Evolutionary conservation across 768 basidiomycete species (phyloP).

Genomic region (Sistotremastrum niveocremeum): DNA sequence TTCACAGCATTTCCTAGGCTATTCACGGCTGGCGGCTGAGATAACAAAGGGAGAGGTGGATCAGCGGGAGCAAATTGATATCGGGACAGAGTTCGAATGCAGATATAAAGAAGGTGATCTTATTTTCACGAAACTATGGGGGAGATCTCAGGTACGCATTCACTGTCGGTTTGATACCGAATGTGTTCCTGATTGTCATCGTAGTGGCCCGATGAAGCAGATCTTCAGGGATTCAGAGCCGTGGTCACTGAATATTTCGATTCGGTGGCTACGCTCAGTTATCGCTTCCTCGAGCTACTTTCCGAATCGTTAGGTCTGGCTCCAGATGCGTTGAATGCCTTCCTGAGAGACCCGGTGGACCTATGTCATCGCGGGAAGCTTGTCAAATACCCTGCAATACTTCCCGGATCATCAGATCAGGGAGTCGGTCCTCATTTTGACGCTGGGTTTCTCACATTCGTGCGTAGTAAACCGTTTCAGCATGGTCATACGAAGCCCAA

Average conservation of each 20-base stretch:
- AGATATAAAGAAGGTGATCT: constrained; percentile 8
- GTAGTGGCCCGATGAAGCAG: constrained; percentile 11
- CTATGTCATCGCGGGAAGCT: constrained; percentile 12
- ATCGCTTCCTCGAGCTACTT: constrained; percentile 8
- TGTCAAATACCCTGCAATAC: constrained; percentile 10
- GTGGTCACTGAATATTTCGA: constrained; percentile 5
- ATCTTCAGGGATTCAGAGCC: constrained; percentile 9
- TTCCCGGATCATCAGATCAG: constrained; percentile 4
- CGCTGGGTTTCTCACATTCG: constrained; percentile 10
- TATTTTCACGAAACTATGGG: constrained; percentile 8
- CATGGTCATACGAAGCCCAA: too few species aligned
- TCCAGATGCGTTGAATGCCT: constrained; percentile 7
- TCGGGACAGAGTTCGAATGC: constrained; percentile 6
- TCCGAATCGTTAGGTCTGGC: constrained; percentile 9
- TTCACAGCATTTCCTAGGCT: constrained; percentile 10
- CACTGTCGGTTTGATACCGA: background rate
- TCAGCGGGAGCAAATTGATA: constrained; percentile 12
- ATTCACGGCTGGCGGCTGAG: constrained; percentile 9
- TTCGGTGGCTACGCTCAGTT: constrained; percentile 5
- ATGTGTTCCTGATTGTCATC: too few species aligned
- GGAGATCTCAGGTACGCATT: constrained; percentile 7
- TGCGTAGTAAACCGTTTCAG: background rate
- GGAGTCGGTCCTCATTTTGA: constrained; percentile 14
- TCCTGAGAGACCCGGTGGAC: constrained; percentile 6
- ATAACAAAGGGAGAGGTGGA: constrained; percentile 9